Conservation (phyloP, 306 rosid species). For the Quillaja saponaria region DNA sequence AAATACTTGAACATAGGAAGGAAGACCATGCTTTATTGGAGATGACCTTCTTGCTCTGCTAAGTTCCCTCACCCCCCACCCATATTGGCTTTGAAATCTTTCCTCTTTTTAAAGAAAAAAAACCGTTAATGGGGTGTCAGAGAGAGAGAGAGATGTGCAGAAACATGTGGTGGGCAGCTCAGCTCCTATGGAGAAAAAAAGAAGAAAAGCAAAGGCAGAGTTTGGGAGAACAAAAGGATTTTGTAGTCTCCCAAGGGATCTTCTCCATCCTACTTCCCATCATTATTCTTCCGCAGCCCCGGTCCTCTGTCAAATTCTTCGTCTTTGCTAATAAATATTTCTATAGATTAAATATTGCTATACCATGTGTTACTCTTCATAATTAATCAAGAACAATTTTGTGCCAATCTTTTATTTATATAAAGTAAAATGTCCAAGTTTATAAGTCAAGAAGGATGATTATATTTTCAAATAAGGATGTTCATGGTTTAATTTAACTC, state of each 20-base stretch:
- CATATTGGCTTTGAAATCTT: constrained; percentile 28
- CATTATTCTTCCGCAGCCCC: constrained; percentile 59
- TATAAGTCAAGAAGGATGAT: too few species aligned
- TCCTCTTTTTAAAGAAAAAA: constrained; percentile 10
- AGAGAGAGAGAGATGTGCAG: constrained; percentile 35
- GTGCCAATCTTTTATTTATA: too few species aligned
- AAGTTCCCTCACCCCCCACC: constrained; percentile 11
- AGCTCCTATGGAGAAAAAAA: constrained; percentile 33
- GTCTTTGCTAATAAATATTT: constrained; percentile 28
- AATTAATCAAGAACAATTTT: too few species aligned
- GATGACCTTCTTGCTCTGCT: constrained; percentile 20
- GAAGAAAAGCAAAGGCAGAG: constrained; percentile 42
- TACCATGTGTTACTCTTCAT: too few species aligned
- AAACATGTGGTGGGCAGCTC: constrained; percentile 88
- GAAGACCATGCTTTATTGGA: constrained; percentile 49
- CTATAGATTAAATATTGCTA: too few species aligned
- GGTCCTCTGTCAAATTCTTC: constrained; percentile 13
- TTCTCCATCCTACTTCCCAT: constrained; percentile 66
- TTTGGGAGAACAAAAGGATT: constrained; percentile 75
- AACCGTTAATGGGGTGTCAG: constrained; percentile 57
- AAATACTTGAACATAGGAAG: constrained; percentile 33
- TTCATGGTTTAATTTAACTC: too few species aligned
- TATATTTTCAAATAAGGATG: too few species aligned
- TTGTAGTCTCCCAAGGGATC: constrained; percentile 94
- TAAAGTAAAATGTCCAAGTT: too few species aligned